phyloP scores from a whole-genome alignment of 805 yeast species.

The Monosporozyma unispora region DNA sequence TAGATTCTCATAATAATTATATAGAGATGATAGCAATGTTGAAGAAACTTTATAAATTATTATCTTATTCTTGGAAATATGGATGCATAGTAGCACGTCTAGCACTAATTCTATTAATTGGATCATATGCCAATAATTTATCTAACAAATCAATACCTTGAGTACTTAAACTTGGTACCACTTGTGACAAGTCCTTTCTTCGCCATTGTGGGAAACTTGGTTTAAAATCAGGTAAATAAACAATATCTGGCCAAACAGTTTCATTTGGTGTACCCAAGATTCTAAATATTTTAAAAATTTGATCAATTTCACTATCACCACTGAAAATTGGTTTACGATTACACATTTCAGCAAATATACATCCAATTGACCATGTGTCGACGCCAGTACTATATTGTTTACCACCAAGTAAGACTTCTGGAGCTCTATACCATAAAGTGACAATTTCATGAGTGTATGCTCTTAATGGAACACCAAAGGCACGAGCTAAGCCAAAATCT shows the following conservation, averaged over 20 bases:
- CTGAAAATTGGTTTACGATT: constrained; percentile 97
- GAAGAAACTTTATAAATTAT: no score
- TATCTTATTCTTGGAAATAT: constrained; percentile 31
- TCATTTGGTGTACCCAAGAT: constrained; percentile 96
- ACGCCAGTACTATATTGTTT: constrained; percentile 94
- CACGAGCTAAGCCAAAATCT: constrained; percentile 94
- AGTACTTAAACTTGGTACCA: constrained; percentile 70
- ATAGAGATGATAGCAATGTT: no score
- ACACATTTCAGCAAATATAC: constrained; percentile 96
- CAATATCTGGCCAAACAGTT: constrained; percentile 94
- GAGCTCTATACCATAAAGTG: constrained; percentile 96
- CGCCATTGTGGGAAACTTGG: constrained; percentile 76
- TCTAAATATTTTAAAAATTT: constrained; percentile 81
- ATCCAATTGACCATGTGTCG: constrained; percentile 98
- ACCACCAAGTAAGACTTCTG: constrained; percentile 91
- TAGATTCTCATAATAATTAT: no score
- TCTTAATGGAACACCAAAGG: constrained; percentile 95
- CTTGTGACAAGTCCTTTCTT: constrained; percentile 77
- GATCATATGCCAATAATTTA: constrained; percentile 79
- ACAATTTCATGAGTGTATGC: constrained; percentile 97
- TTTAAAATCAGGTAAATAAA: constrained; percentile 79
- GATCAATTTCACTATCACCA: constrained; percentile 94
- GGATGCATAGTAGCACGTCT: constrained; percentile 87
- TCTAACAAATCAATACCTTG: constrained; percentile 80
- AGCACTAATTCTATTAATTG: constrained; percentile 88